Percentiles rank a stretch among this genome's conserved stretches.
These are phyloP conservation scores for Rhododendron mucronatum DNA, from an alignment of 148 eudicot genomes.

Conservation along the genomic window DNA sequence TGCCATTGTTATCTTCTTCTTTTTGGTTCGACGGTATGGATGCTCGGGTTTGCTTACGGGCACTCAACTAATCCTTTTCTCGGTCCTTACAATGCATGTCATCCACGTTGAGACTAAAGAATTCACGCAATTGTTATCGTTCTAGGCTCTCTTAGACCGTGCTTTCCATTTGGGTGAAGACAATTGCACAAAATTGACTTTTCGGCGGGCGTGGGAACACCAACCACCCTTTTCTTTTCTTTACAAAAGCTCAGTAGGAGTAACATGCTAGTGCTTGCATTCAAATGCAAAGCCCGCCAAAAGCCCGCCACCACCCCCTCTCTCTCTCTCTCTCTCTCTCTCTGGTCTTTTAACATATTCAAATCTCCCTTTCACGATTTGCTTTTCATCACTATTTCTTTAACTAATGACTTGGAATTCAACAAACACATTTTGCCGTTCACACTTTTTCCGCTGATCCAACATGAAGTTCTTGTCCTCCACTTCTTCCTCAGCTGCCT, in stretches of 20 bases:
- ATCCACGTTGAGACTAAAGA: too few species aligned
- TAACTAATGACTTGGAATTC: background rate
- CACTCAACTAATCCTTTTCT: too few species aligned
- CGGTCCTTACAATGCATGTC: background rate
- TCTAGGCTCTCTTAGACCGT: background rate
- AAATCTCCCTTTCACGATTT: slow-evolving; percentile 9
- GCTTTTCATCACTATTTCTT: background rate
- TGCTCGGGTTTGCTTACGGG: too few species aligned
- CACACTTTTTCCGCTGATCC: slow-evolving; percentile 1
- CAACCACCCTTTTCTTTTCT: background rate
- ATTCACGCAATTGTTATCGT: background rate
- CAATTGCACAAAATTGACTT: background rate
- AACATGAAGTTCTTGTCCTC: slow-evolving; percentile 12
- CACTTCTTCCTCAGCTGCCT: background rate
- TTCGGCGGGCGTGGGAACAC: slow-evolving; percentile 11
- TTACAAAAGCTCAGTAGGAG: background rate
- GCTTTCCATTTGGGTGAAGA: background rate
- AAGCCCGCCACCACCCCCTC: slow-evolving; percentile 14
- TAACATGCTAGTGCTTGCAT: background rate
- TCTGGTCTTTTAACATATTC: background rate
- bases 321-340: background rate
- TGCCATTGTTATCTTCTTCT: background rate
- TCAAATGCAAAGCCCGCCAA: slow-evolving; percentile 21
- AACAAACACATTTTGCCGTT: background rate
- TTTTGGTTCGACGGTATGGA: too few species aligned